A percentile compares a stretch with the other conserved stretches of the same genome.
These are phyloP conservation scores for Avena atlantica DNA, from an alignment of 176 grass and related monocot species.

Conservation along the genomic window DNA sequence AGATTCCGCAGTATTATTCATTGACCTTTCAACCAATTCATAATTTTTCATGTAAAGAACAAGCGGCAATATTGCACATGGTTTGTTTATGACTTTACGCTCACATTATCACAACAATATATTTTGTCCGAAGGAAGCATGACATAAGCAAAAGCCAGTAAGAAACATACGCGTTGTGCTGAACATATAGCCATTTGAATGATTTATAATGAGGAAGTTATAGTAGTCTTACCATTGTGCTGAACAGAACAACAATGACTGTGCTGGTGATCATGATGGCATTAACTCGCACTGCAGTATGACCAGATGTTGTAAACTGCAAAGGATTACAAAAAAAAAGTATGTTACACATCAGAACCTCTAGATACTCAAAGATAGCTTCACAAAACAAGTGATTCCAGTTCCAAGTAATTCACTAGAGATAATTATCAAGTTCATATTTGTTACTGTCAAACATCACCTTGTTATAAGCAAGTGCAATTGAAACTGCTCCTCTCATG, in stretches of 20 bases:
- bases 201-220: constrained; percentile 6
- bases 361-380: constrained; percentile 25
- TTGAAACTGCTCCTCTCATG: constrained; percentile 99
- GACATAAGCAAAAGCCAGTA: background rate
- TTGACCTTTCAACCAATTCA: background rate
- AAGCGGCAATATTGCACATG: constrained; percentile 2
- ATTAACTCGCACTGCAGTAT: constrained; percentile 64
- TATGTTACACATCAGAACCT: constrained; percentile 31
- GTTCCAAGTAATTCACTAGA: constrained; percentile 32
- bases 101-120: background rate
- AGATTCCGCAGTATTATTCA: background rate
- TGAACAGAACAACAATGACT: constrained; percentile 96
- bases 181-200: constrained; percentile 26
- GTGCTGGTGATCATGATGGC: constrained; percentile 96
- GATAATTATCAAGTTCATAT: constrained; percentile 28
- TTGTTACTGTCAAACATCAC: constrained; percentile 49
- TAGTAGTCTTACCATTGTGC: constrained; percentile 76
- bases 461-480: constrained; percentile 99
- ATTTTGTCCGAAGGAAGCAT: background rate
- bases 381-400: background rate
- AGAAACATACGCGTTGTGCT: background rate
- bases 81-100: background rate
- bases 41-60: constrained; percentile 32
- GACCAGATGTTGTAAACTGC: constrained; percentile 82
- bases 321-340: constrained; percentile 34